phyloP scores from a whole-genome alignment of 139 green algal genomes.

The Microglena sp. region DNA sequence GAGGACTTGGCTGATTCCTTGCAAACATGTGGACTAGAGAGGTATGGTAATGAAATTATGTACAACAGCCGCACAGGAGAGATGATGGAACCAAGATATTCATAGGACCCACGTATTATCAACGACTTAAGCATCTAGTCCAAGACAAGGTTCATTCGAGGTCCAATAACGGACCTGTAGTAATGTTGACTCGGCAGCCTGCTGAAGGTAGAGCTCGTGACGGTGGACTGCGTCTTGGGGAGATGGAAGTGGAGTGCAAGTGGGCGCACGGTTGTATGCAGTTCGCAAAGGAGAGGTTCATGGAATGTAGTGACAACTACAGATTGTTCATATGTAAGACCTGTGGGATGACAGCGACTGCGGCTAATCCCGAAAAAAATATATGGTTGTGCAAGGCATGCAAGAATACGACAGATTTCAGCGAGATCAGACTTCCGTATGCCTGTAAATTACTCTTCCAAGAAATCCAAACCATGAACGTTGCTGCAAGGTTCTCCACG shows the following conservation, averaged over 20 bases:
- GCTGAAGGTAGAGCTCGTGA: neutral
- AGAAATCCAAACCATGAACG: slow-evolving; percentile 22
- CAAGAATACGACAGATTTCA: slow-evolving; percentile 3
- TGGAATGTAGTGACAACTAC: slow-evolving; percentile 11
- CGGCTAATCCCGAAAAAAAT: slow-evolving; percentile 7
- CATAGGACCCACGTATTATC: slow-evolving; percentile 2
- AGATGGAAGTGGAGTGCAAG: neutral
- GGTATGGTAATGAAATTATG: neutral
- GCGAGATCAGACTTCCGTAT: slow-evolving; percentile 13
- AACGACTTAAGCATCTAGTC: neutral
- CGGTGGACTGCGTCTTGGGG: neutral
- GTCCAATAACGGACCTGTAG: neutral
- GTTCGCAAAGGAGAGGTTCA: neutral
- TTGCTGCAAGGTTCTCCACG: slow-evolving; percentile 4
- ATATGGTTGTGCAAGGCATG: slow-evolving; percentile 3
- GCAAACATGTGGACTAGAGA: slow-evolving; percentile 11
- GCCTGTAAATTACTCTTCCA: slow-evolving; percentile 26
- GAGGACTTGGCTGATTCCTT: slow-evolving; percentile 16
- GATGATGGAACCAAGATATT: neutral
- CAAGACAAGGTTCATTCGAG: neutral
- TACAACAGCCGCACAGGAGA: neutral
- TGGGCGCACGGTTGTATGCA: neutral
- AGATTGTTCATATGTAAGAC: neutral
- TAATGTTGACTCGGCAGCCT: neutral
- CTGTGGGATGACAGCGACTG: slow-evolving; percentile 9